Evolutionary conservation across 1,284 basidiomycete species (phyloP).

Genomic region (Marasmius sp.): DNA sequence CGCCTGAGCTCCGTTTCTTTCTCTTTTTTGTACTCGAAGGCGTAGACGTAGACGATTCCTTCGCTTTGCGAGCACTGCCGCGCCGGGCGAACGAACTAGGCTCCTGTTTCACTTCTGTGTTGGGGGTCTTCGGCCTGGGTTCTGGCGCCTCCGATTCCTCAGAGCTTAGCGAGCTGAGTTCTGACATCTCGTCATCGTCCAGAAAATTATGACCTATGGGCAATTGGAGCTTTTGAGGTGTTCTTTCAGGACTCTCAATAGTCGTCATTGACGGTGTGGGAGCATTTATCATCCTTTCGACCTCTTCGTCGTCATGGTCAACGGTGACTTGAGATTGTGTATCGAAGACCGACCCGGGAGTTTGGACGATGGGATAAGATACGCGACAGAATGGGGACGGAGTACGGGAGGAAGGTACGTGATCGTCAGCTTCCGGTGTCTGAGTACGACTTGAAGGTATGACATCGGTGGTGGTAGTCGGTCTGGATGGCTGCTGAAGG

Average conservation of each 20-base stretch:
- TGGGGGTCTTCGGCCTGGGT: too few species aligned
- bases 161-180: neutral
- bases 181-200: neutral
- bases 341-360: neutral
- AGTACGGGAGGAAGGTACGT: neutral
- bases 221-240: neutral
- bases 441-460: neutral
- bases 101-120: too few species aligned
- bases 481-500: neutral
- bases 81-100: too few species aligned
- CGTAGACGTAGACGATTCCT: too few species aligned
- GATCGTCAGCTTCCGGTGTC: neutral
- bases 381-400: neutral
- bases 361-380: neutral
- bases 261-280: neutral
- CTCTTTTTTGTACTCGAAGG: too few species aligned
- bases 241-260: neutral
- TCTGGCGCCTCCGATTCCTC: too few species aligned
- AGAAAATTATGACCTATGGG: neutral
- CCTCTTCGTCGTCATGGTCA: neutral
- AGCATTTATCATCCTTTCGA: neutral
- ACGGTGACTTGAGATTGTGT: neutral
- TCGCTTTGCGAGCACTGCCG: too few species aligned
- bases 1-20: too few species aligned
- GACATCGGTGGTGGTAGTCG: neutral